These are phyloP conservation scores for Bolboschoenus planiculmis DNA, from an alignment of 176 grass and related monocot species.

Conservation along the genomic window DNA sequence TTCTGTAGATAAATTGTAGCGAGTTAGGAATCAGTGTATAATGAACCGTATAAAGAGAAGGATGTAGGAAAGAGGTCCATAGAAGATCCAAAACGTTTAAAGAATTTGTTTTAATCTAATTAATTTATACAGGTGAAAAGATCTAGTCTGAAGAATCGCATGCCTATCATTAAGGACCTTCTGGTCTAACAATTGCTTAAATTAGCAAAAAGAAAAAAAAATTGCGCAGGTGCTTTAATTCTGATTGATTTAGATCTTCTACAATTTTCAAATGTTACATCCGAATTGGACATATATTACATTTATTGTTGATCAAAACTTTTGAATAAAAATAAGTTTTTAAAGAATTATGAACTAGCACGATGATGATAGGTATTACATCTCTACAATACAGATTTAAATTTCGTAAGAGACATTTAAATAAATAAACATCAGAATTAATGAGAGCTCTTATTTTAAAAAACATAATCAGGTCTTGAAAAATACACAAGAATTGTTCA, in stretches of 20 bases:
- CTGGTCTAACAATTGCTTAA: neutral
- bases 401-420: no score
- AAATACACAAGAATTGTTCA: no score
- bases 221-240: neutral
- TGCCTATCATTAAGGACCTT: neutral
- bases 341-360: no score
- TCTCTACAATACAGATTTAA: no score
- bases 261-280: neutral
- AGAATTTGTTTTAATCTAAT: neutral
- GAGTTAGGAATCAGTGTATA: neutral
- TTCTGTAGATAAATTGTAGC: neutral
- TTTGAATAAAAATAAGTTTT: neutral
- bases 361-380: no score
- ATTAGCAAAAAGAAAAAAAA: neutral
- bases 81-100: neutral
- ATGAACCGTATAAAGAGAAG: neutral
- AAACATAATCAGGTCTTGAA: no score
- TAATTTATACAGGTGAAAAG: neutral
- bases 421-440: no score
- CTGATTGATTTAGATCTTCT: neutral
- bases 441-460: no score
- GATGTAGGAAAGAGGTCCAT: neutral
- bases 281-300: neutral
- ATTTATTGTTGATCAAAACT: neutral
- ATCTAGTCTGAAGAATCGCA: neutral